phyloP scores from a whole-genome alignment of 768 basidiomycete species.

The Rhodocollybia butyracea region DNA sequence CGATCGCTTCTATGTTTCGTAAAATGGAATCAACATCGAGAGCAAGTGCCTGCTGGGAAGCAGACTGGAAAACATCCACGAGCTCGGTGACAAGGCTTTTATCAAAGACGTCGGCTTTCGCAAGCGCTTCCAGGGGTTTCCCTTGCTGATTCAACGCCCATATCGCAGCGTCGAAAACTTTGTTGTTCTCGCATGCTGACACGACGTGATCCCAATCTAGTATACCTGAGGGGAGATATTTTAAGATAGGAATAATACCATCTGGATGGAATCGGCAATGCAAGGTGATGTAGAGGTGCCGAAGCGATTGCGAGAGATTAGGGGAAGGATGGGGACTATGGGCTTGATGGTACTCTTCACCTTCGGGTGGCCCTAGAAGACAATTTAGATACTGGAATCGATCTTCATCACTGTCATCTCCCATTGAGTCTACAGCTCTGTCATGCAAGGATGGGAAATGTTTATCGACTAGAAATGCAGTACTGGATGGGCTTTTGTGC shows the following conservation, averaged over 20 bases:
- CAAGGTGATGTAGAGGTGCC: slow-evolving; percentile 64
- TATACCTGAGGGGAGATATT: slow-evolving; percentile 45
- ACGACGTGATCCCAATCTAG: slow-evolving; percentile 58
- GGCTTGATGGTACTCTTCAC: slow-evolving; percentile 32
- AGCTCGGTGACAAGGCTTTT: slow-evolving; percentile 45
- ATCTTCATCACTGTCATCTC: slow-evolving; percentile 40
- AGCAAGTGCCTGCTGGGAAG: not conserved
- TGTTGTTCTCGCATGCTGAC: slow-evolving; percentile 61
- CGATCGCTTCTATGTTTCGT: slow-evolving; percentile 49
- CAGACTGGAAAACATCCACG: slow-evolving; percentile 30
- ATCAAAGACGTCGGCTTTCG: slow-evolving; percentile 60
- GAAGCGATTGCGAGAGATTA: slow-evolving; percentile 47
- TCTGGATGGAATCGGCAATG: slow-evolving; percentile 70
- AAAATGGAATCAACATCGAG: not conserved
- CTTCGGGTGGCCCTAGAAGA: slow-evolving; percentile 59
- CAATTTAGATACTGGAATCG: slow-evolving; percentile 77
- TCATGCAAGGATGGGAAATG: slow-evolving; percentile 66
- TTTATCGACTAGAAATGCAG: slow-evolving; percentile 71
- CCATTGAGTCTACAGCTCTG: slow-evolving; percentile 52
- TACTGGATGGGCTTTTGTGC: slow-evolving; percentile 53
- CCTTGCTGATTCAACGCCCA: slow-evolving; percentile 75
- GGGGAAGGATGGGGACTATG: slow-evolving; percentile 30
- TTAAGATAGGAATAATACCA: slow-evolving; percentile 59
- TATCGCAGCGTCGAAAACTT: slow-evolving; percentile 72
- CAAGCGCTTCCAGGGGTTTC: slow-evolving; percentile 60